These are phyloP conservation scores for Wickerhamiella azymoides DNA, from an alignment of 805 yeast genomes.

Conservation along the genomic window DNA sequence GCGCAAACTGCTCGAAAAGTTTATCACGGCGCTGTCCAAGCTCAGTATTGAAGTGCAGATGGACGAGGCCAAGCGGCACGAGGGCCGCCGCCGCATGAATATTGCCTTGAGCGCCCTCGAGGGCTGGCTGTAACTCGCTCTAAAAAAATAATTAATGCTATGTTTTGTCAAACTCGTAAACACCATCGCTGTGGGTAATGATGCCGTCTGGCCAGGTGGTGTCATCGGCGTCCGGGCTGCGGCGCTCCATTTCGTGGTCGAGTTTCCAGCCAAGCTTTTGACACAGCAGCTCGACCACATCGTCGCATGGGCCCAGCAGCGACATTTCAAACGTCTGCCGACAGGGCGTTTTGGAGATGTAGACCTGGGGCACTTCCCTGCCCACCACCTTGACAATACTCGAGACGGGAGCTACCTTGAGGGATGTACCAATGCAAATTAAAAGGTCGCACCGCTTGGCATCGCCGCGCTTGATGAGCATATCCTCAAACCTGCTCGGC, in stretches of 20 bases:
- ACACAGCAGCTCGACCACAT: slow-evolving; percentile 53
- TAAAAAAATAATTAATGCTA: not conserved
- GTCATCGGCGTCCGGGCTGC: slow-evolving; percentile 16
- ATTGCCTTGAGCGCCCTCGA: slow-evolving; percentile 77
- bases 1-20: slow-evolving; percentile 65
- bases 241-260: slow-evolving; percentile 37
- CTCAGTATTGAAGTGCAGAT: slow-evolving; percentile 83
- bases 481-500: slow-evolving; percentile 53
- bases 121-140: slow-evolving; percentile 44
- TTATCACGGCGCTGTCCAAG: slow-evolving; percentile 72
- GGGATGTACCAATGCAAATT: slow-evolving; percentile 78
- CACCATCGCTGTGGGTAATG: slow-evolving; percentile 19
- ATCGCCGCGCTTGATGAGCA: slow-evolving; percentile 36
- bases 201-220: slow-evolving; percentile 18
- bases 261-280: slow-evolving; percentile 47
- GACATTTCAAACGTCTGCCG: slow-evolving; percentile 68
- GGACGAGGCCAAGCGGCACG: slow-evolving; percentile 66
- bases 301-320: slow-evolving; percentile 71
- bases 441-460: slow-evolving; percentile 58
- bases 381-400: slow-evolving; percentile 68
- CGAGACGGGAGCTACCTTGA: slow-evolving; percentile 85
- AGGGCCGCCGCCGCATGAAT: slow-evolving; percentile 66
- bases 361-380: slow-evolving; percentile 64
- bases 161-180: slow-evolving; percentile 14
- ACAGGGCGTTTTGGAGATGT: slow-evolving; percentile 65